Percentiles rank a stretch among this genome's conserved stretches.
phyloP scores from a whole-genome alignment of 805 yeast species.

The Myxozyma neglecta region DNA sequence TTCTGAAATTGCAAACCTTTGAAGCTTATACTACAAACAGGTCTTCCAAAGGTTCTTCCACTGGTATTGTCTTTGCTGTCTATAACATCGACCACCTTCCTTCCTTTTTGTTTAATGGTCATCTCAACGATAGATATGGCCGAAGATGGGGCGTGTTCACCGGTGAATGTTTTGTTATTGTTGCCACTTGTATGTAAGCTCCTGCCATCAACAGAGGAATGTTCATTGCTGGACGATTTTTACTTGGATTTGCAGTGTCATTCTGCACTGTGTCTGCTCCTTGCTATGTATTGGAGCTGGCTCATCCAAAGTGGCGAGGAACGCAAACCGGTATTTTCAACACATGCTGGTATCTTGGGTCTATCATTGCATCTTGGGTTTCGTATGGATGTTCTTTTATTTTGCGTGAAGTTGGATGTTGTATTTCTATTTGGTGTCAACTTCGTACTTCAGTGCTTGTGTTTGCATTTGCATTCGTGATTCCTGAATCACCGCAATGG shows the following conservation, averaged over 20 bases:
- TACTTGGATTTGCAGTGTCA: slow-evolving; percentile 25
- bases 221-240: slow-evolving; percentile 25
- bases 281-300: slow-evolving; percentile 17
- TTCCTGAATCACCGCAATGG: slow-evolving; percentile 47
- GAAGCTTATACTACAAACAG: neutral
- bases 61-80: slow-evolving; percentile 16
- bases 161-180: slow-evolving; percentile 10
- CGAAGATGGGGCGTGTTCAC: slow-evolving; percentile 20
- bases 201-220: slow-evolving; percentile 15
- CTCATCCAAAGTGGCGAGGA: slow-evolving; percentile 24
- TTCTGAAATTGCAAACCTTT: slow-evolving; percentile 22
- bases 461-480: slow-evolving; percentile 44
- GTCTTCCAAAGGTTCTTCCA: slow-evolving; percentile 16
- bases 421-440: slow-evolving; percentile 63
- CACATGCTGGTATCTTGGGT: slow-evolving; percentile 55
- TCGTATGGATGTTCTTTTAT: slow-evolving; percentile 42
- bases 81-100: slow-evolving; percentile 20
- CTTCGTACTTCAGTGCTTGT: slow-evolving; percentile 52
- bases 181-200: slow-evolving; percentile 22
- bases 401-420: slow-evolving; percentile 52
- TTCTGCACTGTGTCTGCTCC: slow-evolving; percentile 17
- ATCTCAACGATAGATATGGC: slow-evolving; percentile 21
- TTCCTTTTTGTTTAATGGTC: slow-evolving; percentile 13
- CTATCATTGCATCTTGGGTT: slow-evolving; percentile 39
- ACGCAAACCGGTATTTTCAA: slow-evolving; percentile 50